Evolutionary conservation across 2,329 filamentous ascomycete genomes (phyloP).

Genomic region (Xylaria sp.): DNA sequence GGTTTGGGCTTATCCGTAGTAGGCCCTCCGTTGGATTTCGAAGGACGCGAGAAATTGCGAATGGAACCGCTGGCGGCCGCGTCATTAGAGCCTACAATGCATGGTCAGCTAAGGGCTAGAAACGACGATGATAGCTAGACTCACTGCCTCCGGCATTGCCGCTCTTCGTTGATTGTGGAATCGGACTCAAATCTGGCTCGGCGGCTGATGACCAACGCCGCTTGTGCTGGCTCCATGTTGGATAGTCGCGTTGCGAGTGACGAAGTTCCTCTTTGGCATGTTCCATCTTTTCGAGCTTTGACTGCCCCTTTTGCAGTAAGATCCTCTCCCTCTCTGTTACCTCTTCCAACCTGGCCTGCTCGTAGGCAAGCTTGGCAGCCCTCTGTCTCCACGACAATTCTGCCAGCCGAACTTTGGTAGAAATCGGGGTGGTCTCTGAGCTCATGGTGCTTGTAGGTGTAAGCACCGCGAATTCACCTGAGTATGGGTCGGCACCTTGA

Average conservation of each 20-base stretch:
- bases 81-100: constrained; percentile 35
- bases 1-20: constrained; percentile 16
- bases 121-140: constrained; percentile 6
- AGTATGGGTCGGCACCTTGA: constrained; percentile 67
- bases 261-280: constrained; percentile 54
- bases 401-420: constrained; percentile 49
- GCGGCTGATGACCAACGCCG: constrained; percentile 64
- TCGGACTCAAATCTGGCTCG: constrained; percentile 62
- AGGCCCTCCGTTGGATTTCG: constrained; percentile 26
- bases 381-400: constrained; percentile 51
- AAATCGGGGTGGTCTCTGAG: constrained; percentile 53
- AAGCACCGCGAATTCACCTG: constrained; percentile 63
- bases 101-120: constrained; percentile 16
- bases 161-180: constrained; percentile 56
- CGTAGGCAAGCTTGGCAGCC: constrained; percentile 52
- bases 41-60: constrained; percentile 42
- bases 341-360: constrained; percentile 50
- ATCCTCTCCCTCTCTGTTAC: constrained; percentile 60
- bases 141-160: constrained; percentile 41
- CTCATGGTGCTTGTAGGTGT: constrained; percentile 60
- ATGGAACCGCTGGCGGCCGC: constrained; percentile 22
- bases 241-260: constrained; percentile 47
- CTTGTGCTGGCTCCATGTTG: constrained; percentile 59
- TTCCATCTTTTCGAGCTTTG: constrained; percentile 59
- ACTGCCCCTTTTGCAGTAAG: constrained; percentile 51